Conservation (phyloP, 192 early-diverging fungal genomes). For the Backusella circina region DNA sequence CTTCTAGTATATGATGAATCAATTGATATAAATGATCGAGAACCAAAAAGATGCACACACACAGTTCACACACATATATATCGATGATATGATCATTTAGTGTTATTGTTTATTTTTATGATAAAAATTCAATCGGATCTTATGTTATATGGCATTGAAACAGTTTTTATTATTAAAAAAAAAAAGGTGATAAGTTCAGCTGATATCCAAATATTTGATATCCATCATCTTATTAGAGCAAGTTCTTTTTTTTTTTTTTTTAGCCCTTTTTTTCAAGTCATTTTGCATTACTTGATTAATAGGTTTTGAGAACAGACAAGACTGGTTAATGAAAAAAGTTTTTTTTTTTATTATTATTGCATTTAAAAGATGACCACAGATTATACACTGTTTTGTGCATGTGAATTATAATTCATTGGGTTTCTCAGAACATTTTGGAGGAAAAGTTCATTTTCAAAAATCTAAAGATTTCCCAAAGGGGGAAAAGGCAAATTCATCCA, state of each 20-base stretch:
- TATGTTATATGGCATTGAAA: not conserved
- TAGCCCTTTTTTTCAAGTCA: not conserved
- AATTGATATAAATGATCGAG: not conserved
- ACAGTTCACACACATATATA: not conserved
- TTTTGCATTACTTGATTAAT: not conserved
- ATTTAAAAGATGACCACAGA: slow-evolving; percentile 5
- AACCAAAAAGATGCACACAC: not conserved
- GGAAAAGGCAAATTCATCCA: not conserved
- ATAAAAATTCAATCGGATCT: not conserved
- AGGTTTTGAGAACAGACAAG: not conserved
- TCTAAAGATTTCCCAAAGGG: not conserved
- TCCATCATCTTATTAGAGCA: not conserved
- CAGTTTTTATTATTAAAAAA: not conserved
- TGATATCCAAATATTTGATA: slow-evolving; percentile 3
- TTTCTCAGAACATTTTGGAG: not conserved
- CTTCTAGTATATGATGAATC: not conserved
- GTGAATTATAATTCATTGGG: not conserved
- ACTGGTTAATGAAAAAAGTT: not conserved
- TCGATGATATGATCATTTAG: not conserved
- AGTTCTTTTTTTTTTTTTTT: not conserved
- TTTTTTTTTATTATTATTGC: no score
- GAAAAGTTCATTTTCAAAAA: not conserved
- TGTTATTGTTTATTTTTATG: slow-evolving; percentile 1
- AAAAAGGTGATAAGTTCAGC: not conserved
- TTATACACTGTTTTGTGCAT: not conserved